phyloP scores from a whole-genome alignment of 192 early-diverging fungal species.

The Pilaira anomala region DNA sequence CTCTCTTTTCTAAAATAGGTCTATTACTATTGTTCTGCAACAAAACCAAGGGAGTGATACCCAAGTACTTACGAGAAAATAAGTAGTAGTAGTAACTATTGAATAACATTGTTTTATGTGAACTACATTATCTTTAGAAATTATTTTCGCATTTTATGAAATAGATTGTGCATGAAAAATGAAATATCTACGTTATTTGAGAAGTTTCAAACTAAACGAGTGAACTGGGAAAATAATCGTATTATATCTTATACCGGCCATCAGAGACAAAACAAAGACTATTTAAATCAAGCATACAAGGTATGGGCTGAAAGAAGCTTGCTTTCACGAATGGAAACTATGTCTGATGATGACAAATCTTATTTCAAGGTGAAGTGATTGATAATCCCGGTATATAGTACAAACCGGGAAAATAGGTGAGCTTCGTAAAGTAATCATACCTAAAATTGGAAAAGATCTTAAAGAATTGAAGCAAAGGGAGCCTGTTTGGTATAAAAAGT shows the following conservation, averaged over 20 bases:
- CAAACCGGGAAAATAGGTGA: slow-evolving; percentile 7
- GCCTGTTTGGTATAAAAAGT: too few relatives aligned
- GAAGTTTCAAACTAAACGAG: not conserved
- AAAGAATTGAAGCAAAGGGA: too few relatives aligned
- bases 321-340: slow-evolving; percentile 7
- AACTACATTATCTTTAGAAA: too few relatives aligned
- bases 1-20: too few relatives aligned
- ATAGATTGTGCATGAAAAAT: not conserved
- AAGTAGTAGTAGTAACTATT: too few relatives aligned
- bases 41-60: too few relatives aligned
- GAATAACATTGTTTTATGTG: too few relatives aligned
- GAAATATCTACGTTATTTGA: slow-evolving; percentile 1
- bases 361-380: not conserved
- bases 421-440: slow-evolving; percentile 2
- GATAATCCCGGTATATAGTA: not conserved
- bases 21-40: too few relatives aligned
- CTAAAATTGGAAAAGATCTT: too few relatives aligned
- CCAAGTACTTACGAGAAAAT: too few relatives aligned
- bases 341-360: slow-evolving; percentile 12
- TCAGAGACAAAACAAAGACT: slow-evolving; percentile 25
- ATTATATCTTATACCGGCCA: slow-evolving; percentile 21
- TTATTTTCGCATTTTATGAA: too few relatives aligned
- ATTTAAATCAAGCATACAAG: slow-evolving; percentile 29
- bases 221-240: slow-evolving; percentile 30
- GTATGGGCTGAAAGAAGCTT: slow-evolving; percentile 26